phyloP scores from a whole-genome alignment of 1,284 basidiomycete genomes.

The Trichosporon sp. region DNA sequence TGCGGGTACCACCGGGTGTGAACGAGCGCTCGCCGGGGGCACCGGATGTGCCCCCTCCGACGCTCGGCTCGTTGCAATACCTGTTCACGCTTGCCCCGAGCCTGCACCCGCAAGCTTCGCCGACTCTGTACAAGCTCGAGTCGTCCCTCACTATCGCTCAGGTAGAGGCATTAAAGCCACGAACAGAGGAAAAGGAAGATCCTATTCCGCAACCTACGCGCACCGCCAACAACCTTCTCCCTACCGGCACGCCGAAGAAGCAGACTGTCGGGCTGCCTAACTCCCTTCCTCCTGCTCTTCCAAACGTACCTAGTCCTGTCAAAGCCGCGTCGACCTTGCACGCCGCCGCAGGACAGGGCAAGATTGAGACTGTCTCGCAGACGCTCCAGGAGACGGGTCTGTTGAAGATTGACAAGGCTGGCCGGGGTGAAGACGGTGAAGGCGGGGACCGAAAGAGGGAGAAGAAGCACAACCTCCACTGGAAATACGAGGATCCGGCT shows the following conservation, averaged over 20 bases:
- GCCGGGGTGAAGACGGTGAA: conserved; percentile 26
- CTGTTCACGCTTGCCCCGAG: conserved; percentile 37
- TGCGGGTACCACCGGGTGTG: conserved; percentile 27
- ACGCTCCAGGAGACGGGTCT: conserved; percentile 30
- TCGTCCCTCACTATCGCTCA: conserved; percentile 31
- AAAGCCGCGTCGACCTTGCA: conserved; percentile 28
- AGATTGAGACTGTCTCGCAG: conserved; percentile 20
- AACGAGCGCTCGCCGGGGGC: conserved; percentile 1
- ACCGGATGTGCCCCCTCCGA: conserved; percentile 20
- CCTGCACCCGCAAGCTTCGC: conserved; percentile 37
- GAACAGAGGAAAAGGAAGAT: not conserved
- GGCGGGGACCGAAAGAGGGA: conserved; percentile 33
- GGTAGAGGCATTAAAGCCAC: conserved; percentile 14
- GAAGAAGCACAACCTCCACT: conserved; percentile 45
- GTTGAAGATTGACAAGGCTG: conserved; percentile 40
- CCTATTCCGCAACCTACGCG: conserved; percentile 3
- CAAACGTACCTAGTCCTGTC: conserved; percentile 20
- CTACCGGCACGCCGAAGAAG: not conserved
- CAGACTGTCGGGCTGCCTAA: not conserved
- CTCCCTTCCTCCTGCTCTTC: not conserved
- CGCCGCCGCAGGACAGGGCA: conserved; percentile 30
- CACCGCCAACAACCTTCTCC: not conserved
- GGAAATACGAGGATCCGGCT: conserved; percentile 49
- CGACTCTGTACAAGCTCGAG: conserved; percentile 37
- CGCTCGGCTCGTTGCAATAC: conserved; percentile 30